These are phyloP conservation scores for Kitagawia praeruptora DNA, from an alignment of 129 eudicot species.

Conservation along the genomic window DNA sequence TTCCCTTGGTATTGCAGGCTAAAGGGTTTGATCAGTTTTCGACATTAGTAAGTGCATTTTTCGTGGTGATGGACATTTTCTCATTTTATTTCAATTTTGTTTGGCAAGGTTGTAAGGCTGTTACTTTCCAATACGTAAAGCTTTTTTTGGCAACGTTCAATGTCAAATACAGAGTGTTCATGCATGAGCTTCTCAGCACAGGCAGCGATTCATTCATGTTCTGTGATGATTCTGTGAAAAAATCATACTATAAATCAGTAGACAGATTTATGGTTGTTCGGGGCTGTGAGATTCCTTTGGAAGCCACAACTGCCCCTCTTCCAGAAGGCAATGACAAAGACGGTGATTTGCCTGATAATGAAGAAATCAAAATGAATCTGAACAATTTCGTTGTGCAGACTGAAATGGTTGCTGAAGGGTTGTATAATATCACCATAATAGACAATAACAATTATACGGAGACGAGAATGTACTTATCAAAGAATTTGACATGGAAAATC, in stretches of 20 bases:
- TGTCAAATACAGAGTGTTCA: conserved; percentile 5
- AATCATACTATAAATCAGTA: neutral
- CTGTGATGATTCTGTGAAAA: neutral
- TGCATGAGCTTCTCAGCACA: neutral
- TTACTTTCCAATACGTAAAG: neutral
- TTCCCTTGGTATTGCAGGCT: neutral
- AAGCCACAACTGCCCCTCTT: neutral
- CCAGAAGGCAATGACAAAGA: neutral
- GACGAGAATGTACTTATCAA: neutral
- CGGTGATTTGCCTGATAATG: neutral
- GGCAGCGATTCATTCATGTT: conserved; percentile 7
- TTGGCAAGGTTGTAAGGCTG: neutral
- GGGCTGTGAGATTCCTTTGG: conserved; percentile 3
- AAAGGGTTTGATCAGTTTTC: neutral
- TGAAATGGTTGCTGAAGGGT: neutral
- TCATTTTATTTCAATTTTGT: neutral
- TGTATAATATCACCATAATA: neutral
- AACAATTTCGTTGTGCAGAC: neutral
- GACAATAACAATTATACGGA: neutral
- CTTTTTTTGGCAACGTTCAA: neutral
- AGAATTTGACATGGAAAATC: neutral
- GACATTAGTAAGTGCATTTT: neutral
- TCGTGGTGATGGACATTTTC: neutral
- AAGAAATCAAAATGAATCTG: conserved; percentile 1
- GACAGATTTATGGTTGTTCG: neutral